Evolutionary conservation across 352 stramenopile genomes (phyloP).

Genomic region (Globisporangium orthogonon): DNA sequence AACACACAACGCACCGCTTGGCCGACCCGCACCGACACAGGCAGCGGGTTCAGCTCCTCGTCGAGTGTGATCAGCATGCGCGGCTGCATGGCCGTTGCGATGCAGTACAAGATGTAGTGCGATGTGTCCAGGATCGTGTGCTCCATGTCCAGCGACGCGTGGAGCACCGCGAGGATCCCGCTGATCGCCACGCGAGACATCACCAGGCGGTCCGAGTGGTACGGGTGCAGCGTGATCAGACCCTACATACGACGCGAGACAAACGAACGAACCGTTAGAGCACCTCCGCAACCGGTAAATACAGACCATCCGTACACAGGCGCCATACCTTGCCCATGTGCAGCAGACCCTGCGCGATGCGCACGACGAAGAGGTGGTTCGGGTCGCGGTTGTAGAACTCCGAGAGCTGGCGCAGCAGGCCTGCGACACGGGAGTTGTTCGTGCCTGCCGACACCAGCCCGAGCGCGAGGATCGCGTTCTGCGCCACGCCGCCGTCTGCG

Average conservation of each 20-base stretch:
- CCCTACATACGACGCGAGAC: conserved; percentile 41
- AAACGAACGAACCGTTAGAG: background rate
- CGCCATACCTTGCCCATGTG: conserved; percentile 95
- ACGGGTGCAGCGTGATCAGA: conserved; percentile 96
- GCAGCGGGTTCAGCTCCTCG: conserved; percentile 94
- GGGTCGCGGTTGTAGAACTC: conserved; percentile 98
- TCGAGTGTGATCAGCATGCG: conserved; percentile 98
- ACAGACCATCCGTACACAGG: too few relatives aligned
- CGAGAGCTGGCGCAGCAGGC: conserved; percentile 94
- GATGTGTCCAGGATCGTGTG: conserved; percentile 97
- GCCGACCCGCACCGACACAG: conserved; percentile 97
- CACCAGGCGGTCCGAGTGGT: conserved; percentile 95
- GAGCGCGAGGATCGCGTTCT: conserved; percentile 96
- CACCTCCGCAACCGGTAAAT: background rate
- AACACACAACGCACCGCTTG: conserved; percentile 83
- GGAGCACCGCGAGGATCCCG: conserved; percentile 93
- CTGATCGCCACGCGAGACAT: conserved; percentile 90
- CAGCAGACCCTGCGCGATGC: conserved; percentile 97
- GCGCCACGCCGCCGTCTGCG: conserved; percentile 93
- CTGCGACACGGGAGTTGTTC: conserved; percentile 99
- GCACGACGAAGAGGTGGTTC: conserved; percentile 97
- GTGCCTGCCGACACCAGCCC: conserved; percentile 96
- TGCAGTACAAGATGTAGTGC: conserved; percentile 98
- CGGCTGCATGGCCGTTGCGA: conserved; percentile 97
- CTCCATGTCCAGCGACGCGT: conserved; percentile 96